A percentile compares a stretch with the other conserved stretches of the same genome.
Evolutionary conservation across 257 asterid genomes (phyloP).

Genomic region (Ilex asprella): DNA sequence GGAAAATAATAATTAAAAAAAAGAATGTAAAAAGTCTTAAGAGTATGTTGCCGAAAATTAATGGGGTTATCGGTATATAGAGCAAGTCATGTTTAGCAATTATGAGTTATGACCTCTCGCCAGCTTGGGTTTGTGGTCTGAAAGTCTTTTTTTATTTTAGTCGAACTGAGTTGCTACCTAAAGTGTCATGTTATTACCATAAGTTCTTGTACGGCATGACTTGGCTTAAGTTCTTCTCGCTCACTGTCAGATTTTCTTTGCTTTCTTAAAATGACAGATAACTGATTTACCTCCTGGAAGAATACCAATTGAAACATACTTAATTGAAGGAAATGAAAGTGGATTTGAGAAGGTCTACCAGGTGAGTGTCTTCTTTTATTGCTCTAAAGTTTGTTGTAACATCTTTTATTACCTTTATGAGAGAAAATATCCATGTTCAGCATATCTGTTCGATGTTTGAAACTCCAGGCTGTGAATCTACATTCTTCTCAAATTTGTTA

Average conservation of each 20-base stretch:
- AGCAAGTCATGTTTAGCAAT: too few species aligned
- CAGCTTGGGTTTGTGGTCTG: too few species aligned
- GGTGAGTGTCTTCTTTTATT: constrained; percentile 32
- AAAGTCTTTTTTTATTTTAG: too few species aligned
- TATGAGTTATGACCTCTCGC: too few species aligned
- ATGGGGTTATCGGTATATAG: too few species aligned
- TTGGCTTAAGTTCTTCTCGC: not conserved
- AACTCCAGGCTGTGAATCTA: not conserved
- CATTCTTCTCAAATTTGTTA: too few species aligned
- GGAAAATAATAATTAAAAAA: too few species aligned
- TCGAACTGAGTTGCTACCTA: too few species aligned
- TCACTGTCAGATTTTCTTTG: not conserved
- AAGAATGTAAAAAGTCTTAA: too few species aligned
- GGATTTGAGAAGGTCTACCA: constrained; percentile 76
- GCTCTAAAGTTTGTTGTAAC: not conserved
- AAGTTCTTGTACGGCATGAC: not conserved
- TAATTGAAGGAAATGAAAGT: constrained; percentile 68
- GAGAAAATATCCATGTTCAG: not conserved
- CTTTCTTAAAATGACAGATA: constrained; percentile 46
- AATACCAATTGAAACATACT: constrained; percentile 64
- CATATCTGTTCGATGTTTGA: not conserved
- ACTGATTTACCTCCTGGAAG: constrained; percentile 98
- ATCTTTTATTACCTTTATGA: not conserved
- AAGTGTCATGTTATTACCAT: not conserved
- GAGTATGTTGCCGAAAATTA: too few species aligned